Base-by-base conservation (phyloP, 306 rosid species). In the Sindora glabra region DNA sequence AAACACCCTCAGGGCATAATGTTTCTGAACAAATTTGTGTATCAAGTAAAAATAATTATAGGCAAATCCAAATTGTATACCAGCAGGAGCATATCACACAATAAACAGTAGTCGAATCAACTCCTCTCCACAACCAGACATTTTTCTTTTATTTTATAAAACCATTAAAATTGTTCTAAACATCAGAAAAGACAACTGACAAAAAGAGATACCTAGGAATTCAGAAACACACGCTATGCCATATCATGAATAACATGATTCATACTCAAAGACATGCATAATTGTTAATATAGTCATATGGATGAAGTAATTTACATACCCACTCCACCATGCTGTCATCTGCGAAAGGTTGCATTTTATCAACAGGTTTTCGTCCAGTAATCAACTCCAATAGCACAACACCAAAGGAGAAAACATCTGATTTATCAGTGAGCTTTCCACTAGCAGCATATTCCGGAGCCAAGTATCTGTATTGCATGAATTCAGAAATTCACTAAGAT, bases 361-460 rank as follows among this genome's bases (percentile, higher is more conserved):
- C 76, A 8, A 81, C 78, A 29, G 94, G 89, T 19, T 27, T 74
- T 52, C 48, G 70, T 24, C 94, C 86, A 5, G 86, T 81, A 29
- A 85, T 85, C 70, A 85, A 74, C 73, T 81, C 89, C 80, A 85
- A 69, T 39, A 85, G 92, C 58, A 85, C 81, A 41, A 85, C 86
- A 24, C 92, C 92, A 59, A 37, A 81, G 26, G 89, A 81, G 68
- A 74, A 85, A 59, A 85, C 83, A 48, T 85, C 86, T 22, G 89
- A 85, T 69, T 79, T 85, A 38, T 79, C 86, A 15, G 86, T 85
- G 49, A 85, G 86, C 53, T 74, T 79, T 54, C 94, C 89, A 26
- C 89, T 81, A 6, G 86, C 67, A 44, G 86, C 89, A 74, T 85
- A 85, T 52, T 85, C 89, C 5, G 94, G 94, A 68, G 89, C 86